Conservation (phyloP, 1,284 basidiomycete genomes). For the Peniophora sp. region DNA sequence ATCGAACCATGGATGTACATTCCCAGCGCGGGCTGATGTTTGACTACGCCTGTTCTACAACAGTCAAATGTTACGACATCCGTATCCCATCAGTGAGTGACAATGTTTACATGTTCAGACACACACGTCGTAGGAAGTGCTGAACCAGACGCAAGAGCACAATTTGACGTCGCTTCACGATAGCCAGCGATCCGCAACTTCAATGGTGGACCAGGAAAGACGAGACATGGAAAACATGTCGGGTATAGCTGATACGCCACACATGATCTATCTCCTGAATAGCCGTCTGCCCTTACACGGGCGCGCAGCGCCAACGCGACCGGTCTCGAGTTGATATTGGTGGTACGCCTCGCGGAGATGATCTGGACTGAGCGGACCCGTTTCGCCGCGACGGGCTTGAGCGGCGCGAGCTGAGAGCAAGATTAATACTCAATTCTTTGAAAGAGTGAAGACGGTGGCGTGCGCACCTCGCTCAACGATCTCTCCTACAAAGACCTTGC, state of each 20-base stretch:
- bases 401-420: constrained; percentile 59
- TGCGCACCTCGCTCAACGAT: constrained; percentile 77
- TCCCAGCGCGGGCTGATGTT: too few species aligned
- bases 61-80: too few species aligned
- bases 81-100: too few species aligned
- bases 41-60: too few species aligned
- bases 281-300: constrained; percentile 57
- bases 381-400: constrained; percentile 64
- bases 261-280: constrained; percentile 32
- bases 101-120: too few species aligned
- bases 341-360: constrained; percentile 85
- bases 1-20: constrained; percentile 37
- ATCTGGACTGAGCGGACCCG: constrained; percentile 76
- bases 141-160: too few species aligned
- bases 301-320: constrained; percentile 66
- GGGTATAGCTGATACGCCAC: too few species aligned
- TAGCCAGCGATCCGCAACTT: too few species aligned
- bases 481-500: constrained; percentile 90
- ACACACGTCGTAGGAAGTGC: too few species aligned
- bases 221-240: too few species aligned
- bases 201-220: too few species aligned
- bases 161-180: too few species aligned
- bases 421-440: not conserved
- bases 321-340: constrained; percentile 75
- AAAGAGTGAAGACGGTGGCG: not conserved